Evolutionary conservation across 1,284 basidiomycete species (phyloP), one percentile per base, ranked within the genome.

Genomic region (Moesziomyces sp.): DNA sequence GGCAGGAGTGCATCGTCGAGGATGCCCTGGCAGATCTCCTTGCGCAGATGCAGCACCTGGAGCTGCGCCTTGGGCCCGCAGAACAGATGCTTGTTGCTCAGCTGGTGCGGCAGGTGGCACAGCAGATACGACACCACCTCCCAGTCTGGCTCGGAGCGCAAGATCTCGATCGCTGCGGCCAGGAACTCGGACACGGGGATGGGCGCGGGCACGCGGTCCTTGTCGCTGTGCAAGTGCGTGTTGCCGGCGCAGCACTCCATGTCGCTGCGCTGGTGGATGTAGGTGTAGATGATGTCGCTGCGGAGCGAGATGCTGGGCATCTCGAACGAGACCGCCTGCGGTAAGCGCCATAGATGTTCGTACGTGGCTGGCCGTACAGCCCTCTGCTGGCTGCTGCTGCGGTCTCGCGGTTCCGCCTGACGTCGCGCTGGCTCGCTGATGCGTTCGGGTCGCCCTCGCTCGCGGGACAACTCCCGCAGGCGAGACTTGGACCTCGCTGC

Each of bases 31-130:
- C 92, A 93, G 10, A 98, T 86, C n/a, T 88, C 84, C 10, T 87
- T 87, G 30, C 94, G 86, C 43, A 99, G 85, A 50, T 86, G 87
- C 11, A 89, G 86, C 21, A 97, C 88, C 21, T 90, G 88, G 13
- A 84, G 85, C 16, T 90, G 87, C 13, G 92, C 91, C 54, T 90
- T 89, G 0, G 92, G 92, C 0, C 97, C 97, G 81, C 95, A 97
- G 85, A 97, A 95, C 58, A 97, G 88, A 81, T 98, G 94, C 85
- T 97, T 98, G 88, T 99, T 99, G 54, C 91, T 88, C 4, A 99
- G 88, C 84, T 99, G 95, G 21, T 90, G 88, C 0, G 97, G 95
- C 1, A 99, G 87, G 85, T 96, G 93, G 81, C 92, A 93, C 2
- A 99, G 87, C 5, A 96, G 87, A 80, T 97, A 99, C 3, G 94